Conservation (phyloP, 495 filamentous ascomycete species). For the Penicillium roqueforti region DNA sequence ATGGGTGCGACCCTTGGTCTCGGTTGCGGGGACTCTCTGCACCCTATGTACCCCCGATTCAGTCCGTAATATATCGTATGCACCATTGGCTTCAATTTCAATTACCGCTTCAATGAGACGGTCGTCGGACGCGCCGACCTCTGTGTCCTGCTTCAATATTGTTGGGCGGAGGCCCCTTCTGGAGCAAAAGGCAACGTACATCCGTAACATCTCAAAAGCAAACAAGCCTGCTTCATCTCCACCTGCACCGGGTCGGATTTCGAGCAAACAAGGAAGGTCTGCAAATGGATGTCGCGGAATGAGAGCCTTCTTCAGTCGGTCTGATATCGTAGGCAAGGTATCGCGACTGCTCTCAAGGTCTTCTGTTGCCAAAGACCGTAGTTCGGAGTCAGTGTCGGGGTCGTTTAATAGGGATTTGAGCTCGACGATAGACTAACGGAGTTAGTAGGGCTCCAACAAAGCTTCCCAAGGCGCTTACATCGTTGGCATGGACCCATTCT, state of each 20-base stretch:
- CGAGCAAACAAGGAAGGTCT: conserved; percentile 84
- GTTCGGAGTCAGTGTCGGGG: conserved; percentile 56
- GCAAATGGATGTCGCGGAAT: conserved; percentile 90
- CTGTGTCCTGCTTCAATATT: conserved; percentile 54
- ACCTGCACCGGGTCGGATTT: conserved; percentile 91
- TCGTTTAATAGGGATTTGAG: conserved; percentile 56
- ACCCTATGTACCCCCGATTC: conserved; percentile 95
- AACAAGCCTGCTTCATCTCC: conserved; percentile 89
- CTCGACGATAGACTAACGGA: conserved; percentile 52
- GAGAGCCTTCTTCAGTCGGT: conserved; percentile 65
- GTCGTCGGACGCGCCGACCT: conserved; percentile 52
- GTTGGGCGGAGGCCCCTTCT: conserved; percentile 55
- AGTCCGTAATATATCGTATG: conserved; percentile 74
- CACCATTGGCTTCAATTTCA: conserved; percentile 70
- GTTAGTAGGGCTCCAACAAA: background rate
- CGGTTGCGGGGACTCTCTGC: conserved; percentile 86
- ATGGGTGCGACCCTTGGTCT: conserved; percentile 84
- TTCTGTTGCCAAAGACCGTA: conserved; percentile 66
- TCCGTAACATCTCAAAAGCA: conserved; percentile 76
- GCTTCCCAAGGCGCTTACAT: conserved; percentile 24
- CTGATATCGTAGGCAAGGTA: conserved; percentile 55
- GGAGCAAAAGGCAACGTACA: conserved; percentile 81
- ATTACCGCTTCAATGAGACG: conserved; percentile 80
- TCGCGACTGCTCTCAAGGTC: conserved; percentile 64
- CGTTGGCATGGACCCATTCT: conserved; percentile 53